Evolutionary conservation across 805 yeast genomes (phyloP).

Genomic region (Tetrapisispora fleetii): DNA sequence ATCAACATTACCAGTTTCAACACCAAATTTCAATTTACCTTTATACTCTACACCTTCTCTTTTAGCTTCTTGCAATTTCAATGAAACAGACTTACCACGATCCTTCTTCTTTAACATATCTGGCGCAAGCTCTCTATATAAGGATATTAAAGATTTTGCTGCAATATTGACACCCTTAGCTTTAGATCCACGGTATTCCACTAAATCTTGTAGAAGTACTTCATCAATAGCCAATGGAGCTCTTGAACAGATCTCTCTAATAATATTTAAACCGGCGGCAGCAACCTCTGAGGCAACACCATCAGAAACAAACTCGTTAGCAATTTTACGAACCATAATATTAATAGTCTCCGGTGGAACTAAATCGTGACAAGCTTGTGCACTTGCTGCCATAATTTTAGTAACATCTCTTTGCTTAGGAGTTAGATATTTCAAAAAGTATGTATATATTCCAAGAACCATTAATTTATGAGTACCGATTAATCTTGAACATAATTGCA

Average conservation of each 20-base stretch:
- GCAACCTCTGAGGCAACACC: conserved; percentile 98
- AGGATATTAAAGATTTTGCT: conserved; percentile 73
- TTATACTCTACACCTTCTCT: conserved; percentile 32
- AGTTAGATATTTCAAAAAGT: conserved; percentile 77
- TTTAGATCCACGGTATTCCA: conserved; percentile 86
- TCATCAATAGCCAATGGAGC: conserved; percentile 92
- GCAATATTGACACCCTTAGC: conserved; percentile 92
- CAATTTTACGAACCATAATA: conserved; percentile 79
- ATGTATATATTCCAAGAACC: conserved; percentile 82
- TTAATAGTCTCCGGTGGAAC: conserved; percentile 91
- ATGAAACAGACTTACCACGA: conserved; percentile 85
- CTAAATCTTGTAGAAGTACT: conserved; percentile 76
- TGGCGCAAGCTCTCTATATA: conserved; percentile 93
- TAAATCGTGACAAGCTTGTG: conserved; percentile 92
- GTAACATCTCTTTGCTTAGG: conserved; percentile 94
- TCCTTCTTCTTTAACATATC: conserved; percentile 86
- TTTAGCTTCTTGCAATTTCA: conserved; percentile 61
- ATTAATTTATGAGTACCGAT: conserved; percentile 93
- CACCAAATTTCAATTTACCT: conserved; percentile 55
- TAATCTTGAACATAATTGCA: conserved; percentile 80
- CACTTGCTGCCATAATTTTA: conserved; percentile 91
- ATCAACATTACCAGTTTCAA: conserved; percentile 46
- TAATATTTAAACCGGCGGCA: conserved; percentile 93
- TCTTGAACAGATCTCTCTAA: conserved; percentile 84
- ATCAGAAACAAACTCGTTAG: conserved; percentile 95